A percentile compares a stretch with the other conserved stretches of the same genome.
phyloP scores from a whole-genome alignment of 441 rosid genomes.

The Metrosideros polymorpha region DNA sequence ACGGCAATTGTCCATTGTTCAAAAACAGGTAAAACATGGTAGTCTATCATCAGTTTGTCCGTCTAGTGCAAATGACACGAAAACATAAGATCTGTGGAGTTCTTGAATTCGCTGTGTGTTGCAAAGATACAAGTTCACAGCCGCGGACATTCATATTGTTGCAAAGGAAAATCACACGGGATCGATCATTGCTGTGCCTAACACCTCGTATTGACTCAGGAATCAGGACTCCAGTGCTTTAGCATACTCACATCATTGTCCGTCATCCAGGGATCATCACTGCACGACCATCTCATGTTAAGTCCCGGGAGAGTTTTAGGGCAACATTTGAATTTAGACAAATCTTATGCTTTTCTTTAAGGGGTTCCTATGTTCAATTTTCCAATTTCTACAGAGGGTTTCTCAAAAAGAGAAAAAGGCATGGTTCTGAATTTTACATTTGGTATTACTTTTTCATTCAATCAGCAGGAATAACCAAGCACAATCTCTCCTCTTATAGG shows the following conservation, averaged over 20 bases:
- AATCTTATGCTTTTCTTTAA: too few relatives aligned
- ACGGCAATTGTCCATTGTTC: too few relatives aligned
- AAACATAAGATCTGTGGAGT: not conserved
- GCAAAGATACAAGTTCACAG: not conserved
- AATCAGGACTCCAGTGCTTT: not conserved
- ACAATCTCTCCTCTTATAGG: not conserved
- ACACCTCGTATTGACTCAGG: not conserved
- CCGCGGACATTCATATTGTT: not conserved
- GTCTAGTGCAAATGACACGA: not conserved
- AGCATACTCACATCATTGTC: not conserved
- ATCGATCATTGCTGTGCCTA: not conserved
- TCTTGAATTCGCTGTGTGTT: not conserved
- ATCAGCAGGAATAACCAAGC: not conserved
- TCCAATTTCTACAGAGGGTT: not conserved
- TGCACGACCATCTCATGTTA: not conserved
- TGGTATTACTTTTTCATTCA: not conserved
- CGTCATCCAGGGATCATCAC: not conserved
- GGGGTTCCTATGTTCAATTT: not conserved
- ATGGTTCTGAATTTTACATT: not conserved
- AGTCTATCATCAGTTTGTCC: not conserved
- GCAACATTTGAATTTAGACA: not conserved
- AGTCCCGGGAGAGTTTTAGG: not conserved
- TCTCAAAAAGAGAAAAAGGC: not conserved
- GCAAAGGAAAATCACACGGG: not conserved
- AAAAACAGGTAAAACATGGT: too few relatives aligned